A percentile compares a stretch with the other conserved stretches of the same genome.
Conservation (phyloP, 805 yeast species). For the Scheffersomyces ergatensis region DNA sequence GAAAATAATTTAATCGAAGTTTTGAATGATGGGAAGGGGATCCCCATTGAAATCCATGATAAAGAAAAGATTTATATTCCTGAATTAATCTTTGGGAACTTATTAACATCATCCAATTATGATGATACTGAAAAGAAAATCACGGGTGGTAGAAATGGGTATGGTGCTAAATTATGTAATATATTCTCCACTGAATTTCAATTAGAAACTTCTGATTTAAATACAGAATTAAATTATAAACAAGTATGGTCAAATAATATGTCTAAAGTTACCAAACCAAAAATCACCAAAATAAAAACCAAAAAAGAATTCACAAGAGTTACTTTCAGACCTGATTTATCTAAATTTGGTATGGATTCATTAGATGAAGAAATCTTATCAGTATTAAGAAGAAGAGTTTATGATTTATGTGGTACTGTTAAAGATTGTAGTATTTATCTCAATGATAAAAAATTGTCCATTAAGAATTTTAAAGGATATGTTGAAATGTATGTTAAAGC, state of each 20-base stretch:
- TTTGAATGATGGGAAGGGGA: conserved; percentile 91
- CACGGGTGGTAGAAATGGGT: conserved; percentile 98
- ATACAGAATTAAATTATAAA: conserved; percentile 57
- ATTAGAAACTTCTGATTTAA: conserved; percentile 84
- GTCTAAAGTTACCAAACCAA: conserved; percentile 74
- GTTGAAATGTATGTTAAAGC: conserved; percentile 88
- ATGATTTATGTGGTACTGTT: conserved; percentile 92
- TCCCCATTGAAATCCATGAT: conserved; percentile 89
- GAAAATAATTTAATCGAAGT: conserved; percentile 76
- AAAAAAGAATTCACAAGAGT: conserved; percentile 81
- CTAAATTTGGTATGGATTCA: conserved; percentile 78
- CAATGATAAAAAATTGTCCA: conserved; percentile 68
- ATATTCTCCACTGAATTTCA: conserved; percentile 87
- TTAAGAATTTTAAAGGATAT: conserved; percentile 78
- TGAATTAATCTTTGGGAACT: conserved; percentile 91
- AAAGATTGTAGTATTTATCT: conserved; percentile 74
- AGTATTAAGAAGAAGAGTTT: conserved; percentile 88
- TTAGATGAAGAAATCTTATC: conserved; percentile 82
- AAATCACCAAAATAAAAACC: conserved; percentile 55
- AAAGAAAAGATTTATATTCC: conserved; percentile 94
- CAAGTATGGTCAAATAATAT: conserved; percentile 90
- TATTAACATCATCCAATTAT: conserved; percentile 92
- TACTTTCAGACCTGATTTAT: conserved; percentile 83
- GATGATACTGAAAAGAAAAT: conserved; percentile 95
- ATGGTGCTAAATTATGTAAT: conserved; percentile 96